Base-by-base conservation (phyloP, 1,284 basidiomycete species). In the Phylloporus sp. region DNA sequence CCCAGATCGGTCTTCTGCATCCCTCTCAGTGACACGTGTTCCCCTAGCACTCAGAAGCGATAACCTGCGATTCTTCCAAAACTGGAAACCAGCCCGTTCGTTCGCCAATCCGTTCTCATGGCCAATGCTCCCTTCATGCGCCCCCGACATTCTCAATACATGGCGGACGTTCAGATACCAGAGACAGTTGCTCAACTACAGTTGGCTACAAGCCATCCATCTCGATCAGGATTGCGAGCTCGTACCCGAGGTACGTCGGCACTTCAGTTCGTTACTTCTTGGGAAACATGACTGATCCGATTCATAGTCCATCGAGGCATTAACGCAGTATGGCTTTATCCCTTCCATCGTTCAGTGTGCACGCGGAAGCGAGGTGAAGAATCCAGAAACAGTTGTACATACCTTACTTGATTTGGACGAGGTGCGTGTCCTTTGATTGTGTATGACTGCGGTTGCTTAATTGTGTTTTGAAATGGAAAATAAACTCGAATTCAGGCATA, bases 51-150 rank as follows among this genome's bases (percentile, higher is more conserved):
- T 53, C 35, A 73, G 70, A 39, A 76, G 67, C 1, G 73, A 73
- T 14, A 70, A 64, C 56, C 43, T 78, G 14, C 76, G 68, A 11
- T 78, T 80, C 66, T 78, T 78, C 68, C 77, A 80, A 45, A 62
- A 65, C 41, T 78, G 77, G 79, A 78, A 78, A 55, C 77, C 70
- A 2, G 70, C 79, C 2, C 76, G 77, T 20, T 62, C 78, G 35
- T 79, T 80, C 25, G 77, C 79, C 1, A 80, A 78, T 45, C 77
- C 77, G 1, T 78, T 78, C 66, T 73, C 70, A 6, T 78, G 77
- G 77, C 77, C 77, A 0, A 80, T 78, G 78, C 71, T 78, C 4
- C 77, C 77, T 2, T 0, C 53, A 0, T 69, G 29, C n/a, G 73
- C 79, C 5, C 70, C 73, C 15, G 77, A 78, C n/a, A 75, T 78